Conservation (phyloP, 164 flowering plant genomes). For the Piper betle region DNA sequence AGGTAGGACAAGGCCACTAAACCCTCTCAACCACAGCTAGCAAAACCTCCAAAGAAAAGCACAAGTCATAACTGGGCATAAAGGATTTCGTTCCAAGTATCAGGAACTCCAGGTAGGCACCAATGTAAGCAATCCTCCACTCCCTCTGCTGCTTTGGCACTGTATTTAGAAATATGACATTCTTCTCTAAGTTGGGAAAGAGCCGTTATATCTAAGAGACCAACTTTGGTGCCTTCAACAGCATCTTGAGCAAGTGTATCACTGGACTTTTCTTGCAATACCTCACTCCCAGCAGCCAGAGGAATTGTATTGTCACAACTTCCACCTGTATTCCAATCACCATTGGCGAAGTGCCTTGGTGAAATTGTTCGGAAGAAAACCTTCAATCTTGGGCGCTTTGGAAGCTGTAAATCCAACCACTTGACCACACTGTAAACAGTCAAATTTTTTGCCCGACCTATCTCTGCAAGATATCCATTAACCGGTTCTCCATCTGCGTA, state of each 20-base stretch:
- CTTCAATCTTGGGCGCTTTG: slow-evolving; percentile 32
- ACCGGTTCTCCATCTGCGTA: slow-evolving; percentile 40
- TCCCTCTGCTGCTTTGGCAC: slow-evolving; percentile 21
- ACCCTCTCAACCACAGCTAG: too few relatives aligned
- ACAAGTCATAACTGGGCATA: slow-evolving; percentile 32
- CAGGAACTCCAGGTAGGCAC: slow-evolving; percentile 88
- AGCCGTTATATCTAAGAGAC: slow-evolving; percentile 59
- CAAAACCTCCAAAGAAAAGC: too few relatives aligned
- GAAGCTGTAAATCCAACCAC: slow-evolving; percentile 60
- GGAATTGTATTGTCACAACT: slow-evolving; percentile 50
- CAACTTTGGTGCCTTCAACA: slow-evolving; percentile 42
- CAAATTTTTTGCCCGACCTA: slow-evolving; percentile 52
- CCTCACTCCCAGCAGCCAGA: slow-evolving; percentile 39
- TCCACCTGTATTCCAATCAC: slow-evolving; percentile 82
- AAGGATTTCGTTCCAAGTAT: slow-evolving; percentile 76
- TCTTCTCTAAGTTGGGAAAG: slow-evolving; percentile 65
- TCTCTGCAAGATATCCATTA: slow-evolving; percentile 15
- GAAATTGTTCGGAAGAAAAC: slow-evolving; percentile 62
- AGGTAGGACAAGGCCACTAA: too few relatives aligned
- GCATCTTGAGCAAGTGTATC: slow-evolving; percentile 42
- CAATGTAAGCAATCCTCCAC: slow-evolving; percentile 72
- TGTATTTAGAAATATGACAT: slow-evolving; percentile 49
- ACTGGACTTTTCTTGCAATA: slow-evolving; percentile 39
- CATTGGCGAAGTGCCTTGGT: slow-evolving; percentile 59
- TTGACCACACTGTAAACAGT: slow-evolving; percentile 38